Base-by-base conservation (phyloP, 2,329 filamentous ascomycete species). In the Fusarium caatingaense region DNA sequence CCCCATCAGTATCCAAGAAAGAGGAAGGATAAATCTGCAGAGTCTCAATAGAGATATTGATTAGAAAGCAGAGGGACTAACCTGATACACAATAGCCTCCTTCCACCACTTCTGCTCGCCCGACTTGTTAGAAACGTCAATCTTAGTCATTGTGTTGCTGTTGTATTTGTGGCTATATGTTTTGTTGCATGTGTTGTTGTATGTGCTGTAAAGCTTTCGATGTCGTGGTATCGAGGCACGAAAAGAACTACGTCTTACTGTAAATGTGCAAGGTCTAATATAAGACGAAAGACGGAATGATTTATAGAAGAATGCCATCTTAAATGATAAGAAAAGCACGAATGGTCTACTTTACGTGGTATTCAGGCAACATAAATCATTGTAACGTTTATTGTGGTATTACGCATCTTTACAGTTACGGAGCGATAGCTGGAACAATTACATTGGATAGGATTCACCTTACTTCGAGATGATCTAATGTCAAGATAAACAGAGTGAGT, bases 1-100 rank as follows among this genome's bases (percentile, higher is more conserved):
- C 84, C 37, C 81, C 82, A 53, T 87, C 86, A 60, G 82, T 83
- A 71, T 87, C 86, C 45, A 84, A 83, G 78, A 87, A 88, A 18
- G 82, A 84, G n/a, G 86, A 81, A 1, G 85, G 85, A 72, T 88
- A 89, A 67, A 89, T 86, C 72, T 89, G 6, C 5, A 5, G 3
- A 3, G n/a, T 6, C 25, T 42, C 5, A 30, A 13, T 18, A 21
- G 6, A 4, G 10, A 18, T 46, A 12, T 4, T 3, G 0, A 2
- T 3, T 6, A 5, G 5, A n/a, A 15, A n/a, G 6, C 7, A n/a
- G 8, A 6, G 0, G 7, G 30, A 10, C 20, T 20, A 41, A 60
- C 57, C 50, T 60, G 57, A 16, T 60, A 56, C 0, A 60, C 42
- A 16, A 41, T 47, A 1, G 57, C 57, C 15, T 57, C 42, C 10